Evolutionary conservation across 495 filamentous ascomycete genomes (phyloP).

Genomic region (Penicillium argentinense): DNA sequence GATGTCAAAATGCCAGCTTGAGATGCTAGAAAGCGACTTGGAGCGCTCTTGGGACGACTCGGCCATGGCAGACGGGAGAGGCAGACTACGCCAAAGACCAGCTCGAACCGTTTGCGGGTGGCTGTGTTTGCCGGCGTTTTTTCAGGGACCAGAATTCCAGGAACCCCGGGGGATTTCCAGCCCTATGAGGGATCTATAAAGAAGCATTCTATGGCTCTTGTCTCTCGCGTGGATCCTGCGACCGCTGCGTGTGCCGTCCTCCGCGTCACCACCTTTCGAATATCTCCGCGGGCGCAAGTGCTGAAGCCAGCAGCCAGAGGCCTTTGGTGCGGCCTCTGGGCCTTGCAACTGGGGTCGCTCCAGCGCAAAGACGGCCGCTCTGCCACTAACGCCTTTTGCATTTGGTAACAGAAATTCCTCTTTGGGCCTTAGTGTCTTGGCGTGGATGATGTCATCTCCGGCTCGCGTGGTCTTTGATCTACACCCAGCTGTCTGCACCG

Average conservation of each 20-base stretch:
- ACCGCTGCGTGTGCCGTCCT: not conserved
- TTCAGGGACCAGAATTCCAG: not conserved
- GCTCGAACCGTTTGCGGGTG: not conserved
- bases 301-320: not conserved
- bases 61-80: constrained; percentile 9
- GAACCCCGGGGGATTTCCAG: not conserved
- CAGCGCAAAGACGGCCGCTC: not conserved
- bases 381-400: constrained; percentile 37
- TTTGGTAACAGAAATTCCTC: constrained; percentile 45
- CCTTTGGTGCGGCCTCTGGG: too few species aligned
- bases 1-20: constrained; percentile 59
- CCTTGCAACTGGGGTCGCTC: too few species aligned
- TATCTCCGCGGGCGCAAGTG: constrained; percentile 3
- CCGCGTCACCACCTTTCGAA: not conserved
- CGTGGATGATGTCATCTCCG: constrained; percentile 13
- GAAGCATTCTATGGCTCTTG: not conserved
- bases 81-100: not conserved
- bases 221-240: not conserved
- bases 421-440: constrained; percentile 27
- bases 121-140: not conserved
- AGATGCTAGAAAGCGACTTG: constrained; percentile 8
- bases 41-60: not conserved
- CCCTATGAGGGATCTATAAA: not conserved
- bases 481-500: too few species aligned
- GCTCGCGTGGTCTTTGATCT: not conserved